These are phyloP conservation scores for Phanerodontia chrysosporium DNA, from an alignment of 768 basidiomycete species.

Conservation along the genomic window DNA sequence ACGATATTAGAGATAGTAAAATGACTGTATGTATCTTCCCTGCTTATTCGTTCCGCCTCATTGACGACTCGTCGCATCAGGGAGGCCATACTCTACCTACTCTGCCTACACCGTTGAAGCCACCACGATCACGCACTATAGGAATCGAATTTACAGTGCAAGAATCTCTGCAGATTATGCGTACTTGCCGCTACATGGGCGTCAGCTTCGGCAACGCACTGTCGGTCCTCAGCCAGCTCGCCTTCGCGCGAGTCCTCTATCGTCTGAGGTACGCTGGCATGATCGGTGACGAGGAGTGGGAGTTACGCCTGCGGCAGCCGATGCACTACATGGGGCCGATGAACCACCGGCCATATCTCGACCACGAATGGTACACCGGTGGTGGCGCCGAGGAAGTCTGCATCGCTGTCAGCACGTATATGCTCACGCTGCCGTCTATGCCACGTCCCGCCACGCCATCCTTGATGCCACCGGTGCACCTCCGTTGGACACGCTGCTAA, in stretches of 20 bases:
- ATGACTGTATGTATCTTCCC: not conserved
- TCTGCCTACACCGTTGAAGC: slow-evolving; percentile 24
- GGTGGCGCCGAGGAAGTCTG: slow-evolving; percentile 45
- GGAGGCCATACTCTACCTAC: slow-evolving; percentile 57
- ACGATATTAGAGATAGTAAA: not conserved
- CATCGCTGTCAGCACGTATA: slow-evolving; percentile 39
- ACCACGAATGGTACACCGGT: slow-evolving; percentile 39
- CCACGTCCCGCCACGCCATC: slow-evolving; percentile 26
- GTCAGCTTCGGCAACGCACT: slow-evolving; percentile 51
- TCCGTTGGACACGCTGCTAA: slow-evolving; percentile 36
- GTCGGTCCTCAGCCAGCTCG: slow-evolving; percentile 48
- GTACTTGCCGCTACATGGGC: slow-evolving; percentile 36
- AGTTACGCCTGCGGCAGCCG: slow-evolving; percentile 42
- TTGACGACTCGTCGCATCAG: slow-evolving; percentile 28
- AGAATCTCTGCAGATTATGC: slow-evolving; percentile 29
- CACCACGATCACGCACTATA: slow-evolving; percentile 31
- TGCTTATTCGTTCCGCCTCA: not conserved
- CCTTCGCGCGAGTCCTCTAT: slow-evolving; percentile 46
- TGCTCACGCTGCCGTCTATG: slow-evolving; percentile 43
- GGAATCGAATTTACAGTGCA: slow-evolving; percentile 24
- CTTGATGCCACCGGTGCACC: slow-evolving; percentile 36
- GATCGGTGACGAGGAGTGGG: slow-evolving; percentile 49
- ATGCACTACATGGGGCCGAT: slow-evolving; percentile 46
- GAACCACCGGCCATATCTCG: slow-evolving; percentile 47
- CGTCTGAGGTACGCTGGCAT: slow-evolving; percentile 40